Evolutionary conservation across 768 basidiomycete genomes (phyloP), one percentile per base, ranked within the genome.

Genomic region (Polyporus arcularius): DNA sequence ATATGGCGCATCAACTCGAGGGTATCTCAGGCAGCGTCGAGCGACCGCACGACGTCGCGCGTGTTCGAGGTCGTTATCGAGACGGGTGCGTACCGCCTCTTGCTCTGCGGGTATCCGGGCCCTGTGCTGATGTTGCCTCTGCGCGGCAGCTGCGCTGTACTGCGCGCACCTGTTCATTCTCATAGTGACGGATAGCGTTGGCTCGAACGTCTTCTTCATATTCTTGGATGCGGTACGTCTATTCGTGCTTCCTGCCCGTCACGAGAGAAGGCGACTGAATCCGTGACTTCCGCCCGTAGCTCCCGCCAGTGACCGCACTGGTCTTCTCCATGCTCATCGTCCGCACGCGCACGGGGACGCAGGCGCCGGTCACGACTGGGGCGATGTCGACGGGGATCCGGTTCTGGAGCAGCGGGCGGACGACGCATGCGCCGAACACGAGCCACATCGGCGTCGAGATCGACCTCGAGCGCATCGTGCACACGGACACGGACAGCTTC

Each of bases 251-350:
- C 26, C 9, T 15, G 9, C 6, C 10, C 4, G 10, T 10, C 32
- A 7, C 35, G 8, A 15, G 31, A 4, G 6, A 15, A 9, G 5
- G 8, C 2, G 39, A 38, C 15, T 28, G n/a, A 18, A 1, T 28
- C 47, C 11, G n/a, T 9, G 11, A 7, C 26, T 32, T 26, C 26
- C 14, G 5, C 47, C 6, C 35, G 47, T 41, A 58, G 57, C 57
- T 58, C 28, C 57, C 57, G 1, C 41, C 57, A 6, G 57, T 58
- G 28, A 50, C 41, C 2, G 57, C 57, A 12, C 41, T 51, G 30
- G 57, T 58, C 28, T 58, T 58, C 49, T 51, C 57, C 4, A 51
- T 58, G 49, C 49, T 58, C 18, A 52, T 58, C 50, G 57, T 58
- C 12, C 57, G 57, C 49, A 45, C 57, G 10, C 49, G 49, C 9